Evolutionary conservation across 1,139 yeast genomes (phyloP).

Genomic region (Geotrichum phurueaensis): DNA sequence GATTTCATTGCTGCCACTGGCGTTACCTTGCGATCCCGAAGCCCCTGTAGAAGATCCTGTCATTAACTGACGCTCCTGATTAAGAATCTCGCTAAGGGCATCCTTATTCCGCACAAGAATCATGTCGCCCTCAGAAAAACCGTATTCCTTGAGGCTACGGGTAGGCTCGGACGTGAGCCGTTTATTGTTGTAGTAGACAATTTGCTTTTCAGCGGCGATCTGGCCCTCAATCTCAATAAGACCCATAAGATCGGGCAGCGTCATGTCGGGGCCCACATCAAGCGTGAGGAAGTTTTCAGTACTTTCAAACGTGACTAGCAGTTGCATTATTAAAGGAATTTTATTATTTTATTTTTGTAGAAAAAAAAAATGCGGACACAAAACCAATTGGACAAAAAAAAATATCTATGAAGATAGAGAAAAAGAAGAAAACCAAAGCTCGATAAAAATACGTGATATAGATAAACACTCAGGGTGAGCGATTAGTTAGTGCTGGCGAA

Average conservation of each 20-base stretch:
- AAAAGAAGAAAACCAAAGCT: not conserved
- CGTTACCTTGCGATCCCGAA: constrained; percentile 11
- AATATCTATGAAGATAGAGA: not conserved
- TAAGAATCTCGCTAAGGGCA: constrained; percentile 6
- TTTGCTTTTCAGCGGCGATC: constrained; percentile 45
- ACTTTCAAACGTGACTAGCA: constrained; percentile 22
- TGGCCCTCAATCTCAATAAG: constrained; percentile 70
- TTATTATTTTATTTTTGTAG: not conserved
- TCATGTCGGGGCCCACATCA: constrained; percentile 60
- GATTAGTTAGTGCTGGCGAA: constrained; percentile 9
- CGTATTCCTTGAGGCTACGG: constrained; percentile 44
- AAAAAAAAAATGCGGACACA: constrained; percentile 13
- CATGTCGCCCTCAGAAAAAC: constrained; percentile 53
- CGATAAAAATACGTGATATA: not conserved
- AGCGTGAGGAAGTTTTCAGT: constrained; percentile 37
- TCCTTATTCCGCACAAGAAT: constrained; percentile 36
- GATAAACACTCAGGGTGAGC: not conserved
- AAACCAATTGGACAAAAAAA: constrained; percentile 18
- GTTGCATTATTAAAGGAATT: constrained; percentile 28
- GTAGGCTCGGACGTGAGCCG: constrained; percentile 32
- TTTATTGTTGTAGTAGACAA: constrained; percentile 45
- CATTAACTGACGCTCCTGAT: constrained; percentile 1
- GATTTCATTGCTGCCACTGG: not conserved
- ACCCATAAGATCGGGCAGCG: constrained; percentile 65
- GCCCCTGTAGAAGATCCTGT: constrained; percentile 18